Conservation (phyloP, 768 basidiomycete genomes). For the Cubamyces lactineus region DNA sequence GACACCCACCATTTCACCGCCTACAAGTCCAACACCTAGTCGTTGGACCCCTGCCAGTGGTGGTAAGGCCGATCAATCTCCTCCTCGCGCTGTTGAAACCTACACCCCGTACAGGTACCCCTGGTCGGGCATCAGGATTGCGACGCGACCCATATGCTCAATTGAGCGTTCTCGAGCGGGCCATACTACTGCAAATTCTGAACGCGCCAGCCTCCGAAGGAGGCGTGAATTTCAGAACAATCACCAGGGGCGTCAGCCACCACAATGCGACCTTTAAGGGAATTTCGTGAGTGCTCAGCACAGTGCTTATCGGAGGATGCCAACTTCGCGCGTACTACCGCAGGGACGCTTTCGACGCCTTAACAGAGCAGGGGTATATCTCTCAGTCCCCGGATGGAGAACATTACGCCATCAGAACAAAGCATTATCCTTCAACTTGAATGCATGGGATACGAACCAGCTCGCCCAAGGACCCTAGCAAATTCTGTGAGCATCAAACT, state of each 20-base stretch:
- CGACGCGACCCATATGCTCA: conserved; percentile 29
- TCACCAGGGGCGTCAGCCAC: conserved; percentile 15
- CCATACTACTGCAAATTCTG: conserved; percentile 29
- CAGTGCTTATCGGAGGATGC: too few relatives aligned
- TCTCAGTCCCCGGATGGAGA: conserved; percentile 13
- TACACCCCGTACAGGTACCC: too few relatives aligned
- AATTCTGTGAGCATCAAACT: too few relatives aligned
- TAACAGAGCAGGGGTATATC: conserved; percentile 27
- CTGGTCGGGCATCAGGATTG: not conserved
- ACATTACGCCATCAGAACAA: conserved; percentile 17
- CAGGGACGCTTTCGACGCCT: conserved; percentile 30
- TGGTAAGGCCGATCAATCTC: too few relatives aligned
- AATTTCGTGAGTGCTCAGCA: conserved; percentile 9
- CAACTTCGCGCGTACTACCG: not conserved
- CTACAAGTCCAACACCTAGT: too few relatives aligned
- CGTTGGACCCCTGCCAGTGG: too few relatives aligned
- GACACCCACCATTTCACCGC: too few relatives aligned
- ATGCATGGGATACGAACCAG: too few relatives aligned
- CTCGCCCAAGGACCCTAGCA: too few relatives aligned
- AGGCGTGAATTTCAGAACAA: conserved; percentile 9
- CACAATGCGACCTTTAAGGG: not conserved
- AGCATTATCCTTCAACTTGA: conserved; percentile 8
- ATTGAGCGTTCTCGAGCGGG: conserved; percentile 27
- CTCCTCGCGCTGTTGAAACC: too few relatives aligned
- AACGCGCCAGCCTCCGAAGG: conserved; percentile 4